Conservation (phyloP, 495 filamentous ascomycete genomes). For the Apiosordaria backusii region DNA sequence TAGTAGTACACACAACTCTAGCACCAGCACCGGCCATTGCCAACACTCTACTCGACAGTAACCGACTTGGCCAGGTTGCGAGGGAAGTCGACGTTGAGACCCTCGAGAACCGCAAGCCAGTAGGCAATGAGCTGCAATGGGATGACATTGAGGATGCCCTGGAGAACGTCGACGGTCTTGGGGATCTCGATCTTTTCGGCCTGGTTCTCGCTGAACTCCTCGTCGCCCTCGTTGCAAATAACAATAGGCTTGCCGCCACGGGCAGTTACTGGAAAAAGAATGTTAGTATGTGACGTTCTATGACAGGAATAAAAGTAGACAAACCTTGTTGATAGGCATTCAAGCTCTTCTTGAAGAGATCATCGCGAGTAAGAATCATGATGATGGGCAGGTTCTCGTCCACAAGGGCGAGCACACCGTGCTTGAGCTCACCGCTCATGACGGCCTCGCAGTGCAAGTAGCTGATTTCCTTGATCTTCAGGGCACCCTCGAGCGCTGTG, state of each 20-base stretch:
- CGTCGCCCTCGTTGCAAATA: conserved; percentile 89
- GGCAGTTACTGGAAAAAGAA: conserved; percentile 65
- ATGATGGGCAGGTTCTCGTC: conserved; percentile 98
- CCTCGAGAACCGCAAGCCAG: conserved; percentile 95
- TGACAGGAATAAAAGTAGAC: conserved; percentile 23
- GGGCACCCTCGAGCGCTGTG: conserved; percentile 93
- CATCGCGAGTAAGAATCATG: conserved; percentile 96
- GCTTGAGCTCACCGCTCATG: conserved; percentile 99
- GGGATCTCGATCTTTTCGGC: conserved; percentile 98
- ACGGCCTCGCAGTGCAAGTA: conserved; percentile 99
- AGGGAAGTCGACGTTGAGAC: conserved; percentile 95
- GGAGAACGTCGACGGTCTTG: conserved; percentile 89
- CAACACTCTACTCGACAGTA: conserved; percentile 75
- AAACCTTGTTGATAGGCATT: conserved; percentile 97
- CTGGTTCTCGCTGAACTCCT: conserved; percentile 79
- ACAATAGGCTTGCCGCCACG: conserved; percentile 93
- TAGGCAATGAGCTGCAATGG: conserved; percentile 96
- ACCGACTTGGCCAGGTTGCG: conserved; percentile 98
- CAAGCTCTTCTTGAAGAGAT: conserved; percentile 92
- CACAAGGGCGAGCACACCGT: conserved; percentile 93
- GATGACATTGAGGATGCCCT: conserved; percentile 96
- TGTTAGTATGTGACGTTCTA: conserved; percentile 17
- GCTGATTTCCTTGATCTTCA: conserved; percentile 99
- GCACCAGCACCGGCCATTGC: neutral
- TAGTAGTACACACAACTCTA: neutral